phyloP scores from a whole-genome alignment of 495 filamentous ascomycete species.

The Xylaria nigripes region DNA sequence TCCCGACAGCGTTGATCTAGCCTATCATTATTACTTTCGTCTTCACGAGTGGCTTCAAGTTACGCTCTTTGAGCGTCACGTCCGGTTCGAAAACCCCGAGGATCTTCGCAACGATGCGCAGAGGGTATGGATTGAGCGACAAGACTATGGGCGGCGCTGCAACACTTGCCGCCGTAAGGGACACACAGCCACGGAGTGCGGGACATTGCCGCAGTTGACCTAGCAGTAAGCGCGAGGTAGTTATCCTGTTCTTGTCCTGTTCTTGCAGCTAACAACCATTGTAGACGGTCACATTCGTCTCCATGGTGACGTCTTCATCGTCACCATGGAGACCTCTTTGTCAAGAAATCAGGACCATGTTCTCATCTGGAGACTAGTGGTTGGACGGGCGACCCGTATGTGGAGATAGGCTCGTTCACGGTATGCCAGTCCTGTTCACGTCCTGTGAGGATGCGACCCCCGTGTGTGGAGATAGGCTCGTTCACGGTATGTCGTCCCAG shows the following conservation, averaged over 20 bases:
- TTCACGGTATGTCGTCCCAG: too few species aligned
- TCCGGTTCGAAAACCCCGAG: background rate
- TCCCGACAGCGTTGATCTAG: background rate
- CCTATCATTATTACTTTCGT: background rate
- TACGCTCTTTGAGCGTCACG: background rate
- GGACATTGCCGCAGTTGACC: background rate
- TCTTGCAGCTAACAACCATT: background rate
- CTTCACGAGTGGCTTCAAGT: background rate
- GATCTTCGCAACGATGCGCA: background rate
- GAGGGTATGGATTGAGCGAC: background rate
- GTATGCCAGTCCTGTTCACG: too few species aligned
- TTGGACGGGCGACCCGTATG: too few species aligned
- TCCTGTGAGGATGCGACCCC: too few species aligned
- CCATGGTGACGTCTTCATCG: too few species aligned
- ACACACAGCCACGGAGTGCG: background rate
- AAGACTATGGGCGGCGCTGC: background rate
- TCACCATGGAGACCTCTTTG: too few species aligned
- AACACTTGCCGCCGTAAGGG: background rate
- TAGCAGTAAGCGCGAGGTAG: background rate
- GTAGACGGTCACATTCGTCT: too few species aligned
- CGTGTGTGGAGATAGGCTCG: too few species aligned
- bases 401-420: too few species aligned
- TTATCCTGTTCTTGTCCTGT: background rate
- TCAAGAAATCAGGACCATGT: too few species aligned
- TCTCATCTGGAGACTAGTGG: too few species aligned